Conservation (phyloP, 768 basidiomycete species). For the Kwoniella newhampshirensis region DNA sequence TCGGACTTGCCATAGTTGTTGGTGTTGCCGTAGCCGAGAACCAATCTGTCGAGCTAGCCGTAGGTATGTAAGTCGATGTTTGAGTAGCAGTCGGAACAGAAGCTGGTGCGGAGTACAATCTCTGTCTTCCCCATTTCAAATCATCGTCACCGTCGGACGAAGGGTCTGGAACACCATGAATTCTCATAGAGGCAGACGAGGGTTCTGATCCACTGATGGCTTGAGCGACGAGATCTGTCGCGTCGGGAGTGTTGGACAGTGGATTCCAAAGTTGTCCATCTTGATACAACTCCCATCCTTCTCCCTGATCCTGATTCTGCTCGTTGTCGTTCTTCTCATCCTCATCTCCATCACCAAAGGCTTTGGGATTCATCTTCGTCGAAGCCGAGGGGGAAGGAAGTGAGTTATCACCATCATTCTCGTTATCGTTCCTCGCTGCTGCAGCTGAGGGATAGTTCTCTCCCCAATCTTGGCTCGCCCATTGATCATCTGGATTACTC, state of each 20-base stretch:
- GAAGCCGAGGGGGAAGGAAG: too few species aligned
- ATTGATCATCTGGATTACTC: background rate
- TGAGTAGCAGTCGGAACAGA: background rate
- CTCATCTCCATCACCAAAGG: too few species aligned
- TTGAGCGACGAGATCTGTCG: conserved; percentile 8
- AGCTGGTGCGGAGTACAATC: background rate
- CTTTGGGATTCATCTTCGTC: too few species aligned
- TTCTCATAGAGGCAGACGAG: background rate
- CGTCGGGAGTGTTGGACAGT: conserved; percentile 2
- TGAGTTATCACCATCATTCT: too few species aligned
- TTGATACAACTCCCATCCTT: background rate
- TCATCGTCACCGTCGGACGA: background rate
- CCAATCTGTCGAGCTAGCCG: background rate
- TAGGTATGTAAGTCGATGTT: background rate
- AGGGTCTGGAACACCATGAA: background rate
- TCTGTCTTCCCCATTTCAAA: background rate
- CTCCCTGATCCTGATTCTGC: too few species aligned
- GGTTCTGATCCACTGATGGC: conserved; percentile 7
- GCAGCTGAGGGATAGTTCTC: background rate
- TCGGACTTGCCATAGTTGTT: conserved; percentile 1
- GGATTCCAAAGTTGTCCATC: background rate
- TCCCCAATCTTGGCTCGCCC: background rate
- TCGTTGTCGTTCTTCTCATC: too few species aligned
- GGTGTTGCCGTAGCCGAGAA: background rate
- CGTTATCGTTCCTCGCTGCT: background rate